Percentiles rank a stretch among this genome's conserved stretches.
phyloP scores from a whole-genome alignment of 1,284 basidiomycete species.

The Cystobasidium slooffiae region DNA sequence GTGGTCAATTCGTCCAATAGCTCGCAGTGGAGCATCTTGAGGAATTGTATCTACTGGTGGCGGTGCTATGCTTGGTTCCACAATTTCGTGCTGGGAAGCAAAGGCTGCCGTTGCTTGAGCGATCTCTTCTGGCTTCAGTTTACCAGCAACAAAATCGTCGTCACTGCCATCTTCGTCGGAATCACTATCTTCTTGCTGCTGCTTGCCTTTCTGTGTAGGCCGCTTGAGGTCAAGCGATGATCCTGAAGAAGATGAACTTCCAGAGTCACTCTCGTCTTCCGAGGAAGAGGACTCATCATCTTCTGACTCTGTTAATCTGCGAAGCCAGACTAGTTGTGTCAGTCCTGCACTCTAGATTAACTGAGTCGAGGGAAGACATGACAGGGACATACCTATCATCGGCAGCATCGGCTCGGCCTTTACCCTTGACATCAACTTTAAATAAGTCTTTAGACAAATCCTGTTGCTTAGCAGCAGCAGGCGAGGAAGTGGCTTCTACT shows the following conservation, averaged over 20 bases:
- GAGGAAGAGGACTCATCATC: slow-evolving; percentile 8
- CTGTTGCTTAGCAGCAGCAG: background rate
- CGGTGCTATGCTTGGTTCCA: slow-evolving; percentile 56
- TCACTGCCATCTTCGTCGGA: slow-evolving; percentile 55
- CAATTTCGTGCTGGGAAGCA: slow-evolving; percentile 57
- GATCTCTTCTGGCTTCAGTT: slow-evolving; percentile 28
- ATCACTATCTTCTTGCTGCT: slow-evolving; percentile 41
- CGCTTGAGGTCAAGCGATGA: slow-evolving; percentile 13
- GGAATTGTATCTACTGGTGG: slow-evolving; percentile 58
- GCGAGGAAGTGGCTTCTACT: background rate
- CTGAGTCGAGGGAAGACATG: background rate
- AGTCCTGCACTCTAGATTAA: too few species aligned
- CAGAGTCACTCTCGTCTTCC: slow-evolving; percentile 20
- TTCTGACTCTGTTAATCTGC: slow-evolving; percentile 12
- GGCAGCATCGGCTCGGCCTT: slow-evolving; percentile 8
- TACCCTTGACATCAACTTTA: slow-evolving; percentile 27
- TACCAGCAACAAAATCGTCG: slow-evolving; percentile 9
- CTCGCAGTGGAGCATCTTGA: slow-evolving; percentile 66
- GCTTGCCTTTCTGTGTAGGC: background rate
- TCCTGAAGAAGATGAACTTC: slow-evolving; percentile 29
- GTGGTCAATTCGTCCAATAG: slow-evolving; percentile 73
- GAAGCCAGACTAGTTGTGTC: background rate
- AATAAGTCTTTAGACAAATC: background rate
- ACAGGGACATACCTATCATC: slow-evolving; percentile 1
- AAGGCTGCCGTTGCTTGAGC: slow-evolving; percentile 51